Percentiles rank a stretch among this genome's conserved stretches.
phyloP scores from a whole-genome alignment of 768 basidiomycete genomes.

The Suillus hirtellus region DNA sequence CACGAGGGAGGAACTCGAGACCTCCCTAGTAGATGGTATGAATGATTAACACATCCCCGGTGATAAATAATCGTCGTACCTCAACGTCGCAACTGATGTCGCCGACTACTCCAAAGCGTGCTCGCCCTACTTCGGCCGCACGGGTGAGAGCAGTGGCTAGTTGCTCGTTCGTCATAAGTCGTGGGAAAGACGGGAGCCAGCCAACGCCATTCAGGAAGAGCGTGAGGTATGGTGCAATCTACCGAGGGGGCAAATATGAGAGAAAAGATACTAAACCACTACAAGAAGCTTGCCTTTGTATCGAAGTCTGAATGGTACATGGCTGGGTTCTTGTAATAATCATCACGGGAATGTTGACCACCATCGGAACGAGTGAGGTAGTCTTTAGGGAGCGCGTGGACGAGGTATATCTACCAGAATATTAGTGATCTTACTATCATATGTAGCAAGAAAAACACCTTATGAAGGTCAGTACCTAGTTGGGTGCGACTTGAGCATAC shows the following conservation, averaged over 20 bases:
- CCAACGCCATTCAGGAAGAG: slow-evolving; percentile 86
- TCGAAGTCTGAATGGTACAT: slow-evolving; percentile 68
- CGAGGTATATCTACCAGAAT: slow-evolving; percentile 63
- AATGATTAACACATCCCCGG: background rate
- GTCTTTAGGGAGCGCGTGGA: slow-evolving; percentile 66
- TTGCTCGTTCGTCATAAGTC: slow-evolving; percentile 71
- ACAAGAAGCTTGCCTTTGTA: slow-evolving; percentile 48
- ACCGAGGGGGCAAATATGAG: background rate
- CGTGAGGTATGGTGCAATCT: slow-evolving; percentile 86
- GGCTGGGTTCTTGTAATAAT: slow-evolving; percentile 76
- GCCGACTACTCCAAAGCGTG: slow-evolving; percentile 70
- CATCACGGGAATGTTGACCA: slow-evolving; percentile 53
- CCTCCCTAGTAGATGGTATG: slow-evolving; percentile 57
- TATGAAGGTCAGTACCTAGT: slow-evolving; percentile 55
- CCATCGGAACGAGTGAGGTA: slow-evolving; percentile 68
- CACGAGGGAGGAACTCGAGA: slow-evolving; percentile 75
- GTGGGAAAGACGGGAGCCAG: slow-evolving; percentile 78
- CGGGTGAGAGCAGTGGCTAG: slow-evolving; percentile 49
- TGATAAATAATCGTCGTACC: slow-evolving; percentile 37
- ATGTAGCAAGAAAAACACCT: slow-evolving; percentile 39
- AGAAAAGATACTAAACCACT: background rate
- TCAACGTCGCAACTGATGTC: slow-evolving; percentile 91
- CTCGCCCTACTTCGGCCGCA: slow-evolving; percentile 51
- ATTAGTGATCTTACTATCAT: slow-evolving; percentile 3
- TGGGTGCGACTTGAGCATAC: background rate